Base-by-base conservation (phyloP, 306 rosid genomes). In the Casuarina glauca region DNA sequence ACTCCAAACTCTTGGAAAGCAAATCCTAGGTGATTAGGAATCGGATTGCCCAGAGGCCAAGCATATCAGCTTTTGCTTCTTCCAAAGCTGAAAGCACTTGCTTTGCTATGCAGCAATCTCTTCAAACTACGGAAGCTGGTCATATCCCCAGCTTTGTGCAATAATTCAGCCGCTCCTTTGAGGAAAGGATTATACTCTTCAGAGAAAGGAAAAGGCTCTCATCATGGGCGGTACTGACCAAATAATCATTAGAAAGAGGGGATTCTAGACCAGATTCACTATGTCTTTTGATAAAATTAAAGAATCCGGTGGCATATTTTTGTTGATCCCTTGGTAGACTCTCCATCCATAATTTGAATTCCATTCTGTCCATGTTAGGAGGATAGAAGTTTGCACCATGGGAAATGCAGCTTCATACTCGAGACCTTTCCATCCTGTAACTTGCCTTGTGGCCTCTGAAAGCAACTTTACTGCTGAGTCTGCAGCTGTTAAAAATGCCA, bases 61-160 rank as follows among this genome's bases (percentile, higher is more conserved):
- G 97, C 77, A 95, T 92, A 77, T 95, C 97, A 78, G 97, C 98
- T 86, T 92, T 95, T 82, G 97, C 98, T 87, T 92, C 97, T 90
- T 92, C 98, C 67, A 95, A 69, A 85, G 97, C 91, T 3, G 97
- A 92, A 91, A 77, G 98, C 95, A 83, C 88, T 83, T 20, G 97
- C 98, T 89, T 90, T 92, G 88, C 97, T 81, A 81, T 89, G 96
- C 50, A 95, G 91, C 82, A 92, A 87, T 82, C 88, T 88, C 92
- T 89, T 89, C 92, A 95, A 92, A 81, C 98, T 95, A 72, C 83
- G 84, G 35, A 91, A 83, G 86, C 86, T 76, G 69, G 88, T 69
- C 44, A 82, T 53, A 69, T 89, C 90, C 74, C 97, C 98, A 57
- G 97, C 97, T 87, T 92, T 88, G 84, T 80, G 91, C 88, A 92